A percentile compares a stretch with the other conserved stretches of the same genome.
These are phyloP conservation scores for Thalassiosira exigua DNA, from an alignment of 352 stramenopile genomes.

Conservation along the genomic window DNA sequence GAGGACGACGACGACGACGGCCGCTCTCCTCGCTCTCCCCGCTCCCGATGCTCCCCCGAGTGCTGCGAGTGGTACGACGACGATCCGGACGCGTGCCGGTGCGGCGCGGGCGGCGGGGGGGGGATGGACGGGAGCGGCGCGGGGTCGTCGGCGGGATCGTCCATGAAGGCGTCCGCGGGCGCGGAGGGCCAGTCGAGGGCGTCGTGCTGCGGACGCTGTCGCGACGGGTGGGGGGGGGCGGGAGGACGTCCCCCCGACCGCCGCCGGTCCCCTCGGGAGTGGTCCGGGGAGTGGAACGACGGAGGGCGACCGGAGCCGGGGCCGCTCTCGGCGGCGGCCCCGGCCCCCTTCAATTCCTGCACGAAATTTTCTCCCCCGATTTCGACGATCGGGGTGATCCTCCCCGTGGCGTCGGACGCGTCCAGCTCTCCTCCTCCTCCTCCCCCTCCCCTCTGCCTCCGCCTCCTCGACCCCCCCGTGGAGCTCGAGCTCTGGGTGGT, in stretches of 20 bases:
- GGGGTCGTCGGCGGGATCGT: too few species aligned
- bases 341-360: conserved; percentile 1
- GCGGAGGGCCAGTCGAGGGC: too few species aligned
- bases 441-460: background rate
- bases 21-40: too few species aligned
- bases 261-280: too few species aligned
- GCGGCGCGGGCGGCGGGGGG: too few species aligned
- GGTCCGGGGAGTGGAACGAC: background rate
- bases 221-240: background rate
- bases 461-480: background rate
- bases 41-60: background rate
- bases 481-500: too few species aligned
- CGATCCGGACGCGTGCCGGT: too few species aligned
- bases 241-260: background rate
- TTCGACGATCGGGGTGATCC: conserved; percentile 14
- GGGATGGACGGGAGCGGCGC: too few species aligned
- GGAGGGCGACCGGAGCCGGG: background rate
- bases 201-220: background rate
- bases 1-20: too few species aligned
- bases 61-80: background rate
- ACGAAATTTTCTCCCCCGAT: conserved; percentile 20
- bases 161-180: too few species aligned
- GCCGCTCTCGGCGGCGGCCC: background rate
- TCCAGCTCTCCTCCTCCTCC: background rate
- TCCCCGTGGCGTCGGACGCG: background rate